phyloP scores from a whole-genome alignment of 2,329 filamentous ascomycete species.

The Aureobasidium sp. region DNA sequence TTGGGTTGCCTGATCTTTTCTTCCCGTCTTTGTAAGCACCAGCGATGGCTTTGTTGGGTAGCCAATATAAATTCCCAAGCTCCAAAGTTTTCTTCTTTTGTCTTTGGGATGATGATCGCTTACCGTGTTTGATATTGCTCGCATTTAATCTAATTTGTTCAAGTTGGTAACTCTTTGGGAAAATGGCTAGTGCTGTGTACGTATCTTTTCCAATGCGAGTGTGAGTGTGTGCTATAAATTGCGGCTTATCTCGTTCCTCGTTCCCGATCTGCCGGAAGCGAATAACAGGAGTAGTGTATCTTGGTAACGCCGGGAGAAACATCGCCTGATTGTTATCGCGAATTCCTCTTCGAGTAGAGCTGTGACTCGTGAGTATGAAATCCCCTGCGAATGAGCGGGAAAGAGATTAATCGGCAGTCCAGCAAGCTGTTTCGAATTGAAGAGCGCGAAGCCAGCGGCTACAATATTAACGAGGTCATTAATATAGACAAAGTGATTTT shows the following conservation, averaged over 20 bases:
- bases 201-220: not conserved
- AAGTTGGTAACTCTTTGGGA: not conserved
- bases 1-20: not conserved
- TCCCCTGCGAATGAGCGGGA: not conserved
- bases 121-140: conserved; percentile 4
- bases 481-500: not conserved
- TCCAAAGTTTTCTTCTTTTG: not conserved
- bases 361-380: not conserved
- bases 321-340: not conserved
- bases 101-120: not conserved
- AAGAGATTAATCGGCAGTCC: not conserved
- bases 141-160: not conserved
- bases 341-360: not conserved
- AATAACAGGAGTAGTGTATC: not conserved
- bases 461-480: not conserved
- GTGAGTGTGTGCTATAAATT: not conserved
- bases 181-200: not conserved
- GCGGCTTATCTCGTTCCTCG: not conserved
- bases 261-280: not conserved
- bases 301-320: not conserved
- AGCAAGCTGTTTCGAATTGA: not conserved
- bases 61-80: conserved; percentile 3
- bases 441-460: not conserved
- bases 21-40: not conserved
- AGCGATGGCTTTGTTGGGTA: not conserved